These are phyloP conservation scores for Ceratocystis diversiconidia DNA, from an alignment of 2,329 filamentous ascomycete species.

Conservation along the genomic window DNA sequence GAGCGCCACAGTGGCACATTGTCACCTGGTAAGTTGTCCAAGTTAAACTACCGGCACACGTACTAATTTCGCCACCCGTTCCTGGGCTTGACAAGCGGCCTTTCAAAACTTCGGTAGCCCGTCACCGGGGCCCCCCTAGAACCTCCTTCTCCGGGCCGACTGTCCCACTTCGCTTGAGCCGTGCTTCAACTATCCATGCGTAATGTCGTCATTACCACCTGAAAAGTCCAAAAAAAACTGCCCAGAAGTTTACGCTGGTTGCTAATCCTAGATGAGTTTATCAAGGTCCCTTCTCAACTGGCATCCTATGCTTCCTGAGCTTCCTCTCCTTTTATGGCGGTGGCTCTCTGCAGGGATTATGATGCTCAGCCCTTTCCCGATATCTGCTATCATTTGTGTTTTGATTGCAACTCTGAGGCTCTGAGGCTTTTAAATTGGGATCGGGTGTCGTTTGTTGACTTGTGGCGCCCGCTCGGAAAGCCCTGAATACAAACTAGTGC, in stretches of 20 bases:
- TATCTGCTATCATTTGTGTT: not conserved
- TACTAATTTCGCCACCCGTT: constrained; percentile 16
- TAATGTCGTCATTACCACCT: constrained; percentile 13
- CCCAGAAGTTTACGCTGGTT: constrained; percentile 3
- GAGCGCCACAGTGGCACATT: constrained; percentile 17
- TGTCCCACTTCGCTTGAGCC: constrained; percentile 18
- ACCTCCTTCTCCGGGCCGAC: constrained; percentile 17
- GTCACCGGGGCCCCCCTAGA: constrained; percentile 14
- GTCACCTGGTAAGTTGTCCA: constrained; percentile 1
- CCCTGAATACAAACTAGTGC: not conserved
- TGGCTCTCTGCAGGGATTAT: not conserved
- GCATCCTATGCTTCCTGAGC: not conserved
- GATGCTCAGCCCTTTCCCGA: constrained; percentile 1
- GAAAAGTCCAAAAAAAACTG: constrained; percentile 13
- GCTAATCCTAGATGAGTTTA: constrained; percentile 15
- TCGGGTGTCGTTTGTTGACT: not conserved
- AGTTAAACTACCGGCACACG: not conserved
- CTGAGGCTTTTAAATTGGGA: constrained; percentile 16
- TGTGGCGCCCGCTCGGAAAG: not conserved
- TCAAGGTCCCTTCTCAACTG: constrained; percentile 8
- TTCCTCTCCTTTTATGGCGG: too few species aligned
- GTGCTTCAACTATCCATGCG: constrained; percentile 16
- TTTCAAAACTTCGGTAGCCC: constrained; percentile 15
- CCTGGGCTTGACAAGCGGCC: constrained; percentile 14
- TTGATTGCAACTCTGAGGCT: constrained; percentile 16